Conservation (phyloP, 768 basidiomycete genomes). For the Macrocybe gigantea region DNA sequence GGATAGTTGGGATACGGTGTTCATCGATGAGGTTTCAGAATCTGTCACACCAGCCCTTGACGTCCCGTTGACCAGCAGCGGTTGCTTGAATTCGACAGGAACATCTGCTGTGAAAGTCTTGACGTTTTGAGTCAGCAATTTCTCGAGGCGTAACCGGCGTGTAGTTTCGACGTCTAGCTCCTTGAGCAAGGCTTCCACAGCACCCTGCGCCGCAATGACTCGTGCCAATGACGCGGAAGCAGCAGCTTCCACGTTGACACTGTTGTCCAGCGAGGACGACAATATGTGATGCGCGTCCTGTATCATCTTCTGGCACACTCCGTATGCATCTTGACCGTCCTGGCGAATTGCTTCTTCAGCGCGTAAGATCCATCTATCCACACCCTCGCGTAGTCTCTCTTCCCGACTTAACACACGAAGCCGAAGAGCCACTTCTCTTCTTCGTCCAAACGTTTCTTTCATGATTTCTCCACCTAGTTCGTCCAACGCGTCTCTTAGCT, state of each 20-base stretch:
- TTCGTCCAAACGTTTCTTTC: slow-evolving; percentile 65
- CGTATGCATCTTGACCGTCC: slow-evolving; percentile 13
- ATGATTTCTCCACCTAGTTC: slow-evolving; percentile 66
- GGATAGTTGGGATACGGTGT: too few species aligned
- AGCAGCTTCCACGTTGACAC: slow-evolving; percentile 15
- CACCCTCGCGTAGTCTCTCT: slow-evolving; percentile 46
- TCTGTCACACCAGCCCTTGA: too few species aligned
- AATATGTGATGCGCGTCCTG: slow-evolving; percentile 17
- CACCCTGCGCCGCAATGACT: slow-evolving; percentile 40
- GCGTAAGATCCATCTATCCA: slow-evolving; percentile 52
- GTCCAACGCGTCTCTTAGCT: slow-evolving; percentile 58
- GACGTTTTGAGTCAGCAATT: slow-evolving; percentile 13
- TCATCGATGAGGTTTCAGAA: too few species aligned
- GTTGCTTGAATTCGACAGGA: too few species aligned
- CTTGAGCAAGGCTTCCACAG: slow-evolving; percentile 44
- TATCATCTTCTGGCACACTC: slow-evolving; percentile 11
- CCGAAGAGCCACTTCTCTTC: slow-evolving; percentile 63
- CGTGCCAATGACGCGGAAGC: slow-evolving; percentile 47
- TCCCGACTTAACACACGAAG: slow-evolving; percentile 62
- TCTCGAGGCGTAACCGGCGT: slow-evolving; percentile 40
- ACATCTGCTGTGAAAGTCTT: too few species aligned
- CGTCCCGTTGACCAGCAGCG: too few species aligned
- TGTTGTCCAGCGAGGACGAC: slow-evolving; percentile 9
- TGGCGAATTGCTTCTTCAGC: slow-evolving; percentile 35
- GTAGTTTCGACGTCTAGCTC: slow-evolving; percentile 56